A percentile compares a stretch with the other conserved stretches of the same genome.
These are phyloP conservation scores for Amanita bisporigera DNA, from an alignment of 1,284 basidiomycete genomes.

Conservation along the genomic window DNA sequence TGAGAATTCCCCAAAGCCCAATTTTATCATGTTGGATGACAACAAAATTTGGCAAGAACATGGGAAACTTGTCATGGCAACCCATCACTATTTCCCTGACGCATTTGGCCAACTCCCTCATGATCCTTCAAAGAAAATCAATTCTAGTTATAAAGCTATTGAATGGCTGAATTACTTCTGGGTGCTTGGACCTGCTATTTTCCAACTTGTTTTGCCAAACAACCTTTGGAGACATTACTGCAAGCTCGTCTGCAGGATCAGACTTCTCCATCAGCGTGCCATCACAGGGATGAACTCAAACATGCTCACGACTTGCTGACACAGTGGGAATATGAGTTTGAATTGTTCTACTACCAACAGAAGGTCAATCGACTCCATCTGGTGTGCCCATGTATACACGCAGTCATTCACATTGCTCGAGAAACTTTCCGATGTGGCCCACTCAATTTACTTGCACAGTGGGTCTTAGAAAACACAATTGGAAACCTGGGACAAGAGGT, in stretches of 20 bases:
- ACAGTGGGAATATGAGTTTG: constrained; percentile 36
- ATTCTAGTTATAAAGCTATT: constrained; percentile 39
- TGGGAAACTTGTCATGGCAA: no score
- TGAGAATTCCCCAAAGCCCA: no score
- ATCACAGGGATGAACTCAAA: constrained; percentile 24
- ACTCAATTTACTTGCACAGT: constrained; percentile 34
- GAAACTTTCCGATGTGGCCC: constrained; percentile 39
- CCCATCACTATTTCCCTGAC: no score
- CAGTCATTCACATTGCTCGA: constrained; percentile 33
- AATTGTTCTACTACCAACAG: constrained; percentile 24
- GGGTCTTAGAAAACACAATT: constrained; percentile 43
- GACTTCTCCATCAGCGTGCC: constrained; percentile 28
- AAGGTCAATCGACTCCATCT: background rate
- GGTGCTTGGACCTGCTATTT: constrained; percentile 39
- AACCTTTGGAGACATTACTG: constrained; percentile 43
- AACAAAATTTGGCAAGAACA: no score
- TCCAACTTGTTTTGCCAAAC: constrained; percentile 38
- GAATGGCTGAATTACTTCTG: constrained; percentile 43
- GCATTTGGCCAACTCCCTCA: no score
- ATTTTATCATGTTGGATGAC: no score
- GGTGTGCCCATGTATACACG: constrained; percentile 13
- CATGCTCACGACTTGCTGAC: constrained; percentile 24
- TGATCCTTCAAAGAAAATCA: constrained; percentile 23
- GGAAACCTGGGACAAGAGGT: constrained; percentile 26
- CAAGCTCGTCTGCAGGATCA: constrained; percentile 40